A percentile compares a stretch with the other conserved stretches of the same genome.
These are phyloP conservation scores for Periconia sp. DNA, from an alignment of 2,329 filamentous ascomycete species.

Conservation along the genomic window DNA sequence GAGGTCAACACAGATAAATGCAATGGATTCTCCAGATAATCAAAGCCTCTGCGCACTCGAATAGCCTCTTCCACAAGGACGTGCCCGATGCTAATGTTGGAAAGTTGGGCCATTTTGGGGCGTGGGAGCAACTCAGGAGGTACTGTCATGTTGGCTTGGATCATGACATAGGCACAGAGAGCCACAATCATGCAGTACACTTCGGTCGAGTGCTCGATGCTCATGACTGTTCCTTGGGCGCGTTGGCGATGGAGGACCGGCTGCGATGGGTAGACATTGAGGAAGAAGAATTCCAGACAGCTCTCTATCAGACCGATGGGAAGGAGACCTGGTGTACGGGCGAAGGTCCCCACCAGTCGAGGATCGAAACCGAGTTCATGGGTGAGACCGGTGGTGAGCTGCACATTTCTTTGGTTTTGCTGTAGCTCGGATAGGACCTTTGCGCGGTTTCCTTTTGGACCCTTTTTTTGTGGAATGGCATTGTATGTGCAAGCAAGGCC, in stretches of 20 bases:
- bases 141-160: slow-evolving; percentile 51
- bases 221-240: slow-evolving; percentile 56
- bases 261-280: slow-evolving; percentile 65
- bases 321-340: slow-evolving; percentile 53
- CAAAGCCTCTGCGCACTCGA: slow-evolving; percentile 57
- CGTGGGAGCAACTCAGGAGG: slow-evolving; percentile 51
- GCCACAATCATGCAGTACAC: slow-evolving; percentile 60
- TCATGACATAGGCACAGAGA: slow-evolving; percentile 54
- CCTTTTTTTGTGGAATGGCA: slow-evolving; percentile 65
- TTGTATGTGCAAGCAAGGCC: slow-evolving; percentile 65
- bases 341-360: slow-evolving; percentile 45
- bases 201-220: slow-evolving; percentile 55
- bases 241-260: slow-evolving; percentile 58
- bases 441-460: slow-evolving; percentile 63
- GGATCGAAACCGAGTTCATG: slow-evolving; percentile 45
- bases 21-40: slow-evolving; percentile 60
- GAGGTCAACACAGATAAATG: slow-evolving; percentile 62
- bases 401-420: slow-evolving; percentile 51
- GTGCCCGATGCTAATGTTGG: slow-evolving; percentile 51
- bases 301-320: slow-evolving; percentile 52
- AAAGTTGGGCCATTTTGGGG: slow-evolving; percentile 44
- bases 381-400: slow-evolving; percentile 46
- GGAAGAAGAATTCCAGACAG: slow-evolving; percentile 64
- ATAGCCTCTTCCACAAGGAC: slow-evolving; percentile 62
- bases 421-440: slow-evolving; percentile 65